Base-by-base conservation (phyloP, 805 yeast species). In the Yarrowia sp. region DNA sequence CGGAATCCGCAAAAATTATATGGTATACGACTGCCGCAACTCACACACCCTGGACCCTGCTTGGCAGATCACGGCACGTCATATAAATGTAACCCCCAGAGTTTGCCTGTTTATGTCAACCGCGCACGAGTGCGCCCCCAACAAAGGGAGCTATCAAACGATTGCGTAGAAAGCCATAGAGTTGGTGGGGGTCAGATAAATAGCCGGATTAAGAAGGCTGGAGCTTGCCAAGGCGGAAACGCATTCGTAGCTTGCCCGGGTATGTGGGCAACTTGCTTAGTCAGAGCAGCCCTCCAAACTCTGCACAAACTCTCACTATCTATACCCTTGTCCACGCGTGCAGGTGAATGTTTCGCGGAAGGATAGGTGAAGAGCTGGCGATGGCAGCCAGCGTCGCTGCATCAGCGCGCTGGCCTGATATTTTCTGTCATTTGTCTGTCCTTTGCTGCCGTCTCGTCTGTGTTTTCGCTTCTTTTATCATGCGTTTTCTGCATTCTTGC, bases 151-250 rank as follows among this genome's bases (percentile, higher is more conserved):
- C 33, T 27, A 27, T 29, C 16, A 18, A 12, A 2, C 18, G n/a
- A 13, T 4, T 12, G 31, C 21, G 22, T 19, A 4, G 24, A 27
- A 29, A 18, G 6, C 10, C 14, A 27, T 35, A 18, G 51, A 18
- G 51, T 44, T 44, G 51, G 51, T 44, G 51, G 51, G 51, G 51
- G 51, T 44, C 49, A 44, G n/a, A n/a, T n/a, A n/a, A n/a, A n/a
- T n/a, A n/a, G n/a, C n/a, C n/a, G n/a, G n/a, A n/a, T n/a, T n/a
- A n/a, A n/a, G n/a, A n/a, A n/a, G n/a, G n/a, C n/a, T n/a, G n/a
- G n/a, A n/a, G n/a, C n/a, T n/a, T n/a, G 49, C 49, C 49, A 12
- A 25, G 49, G 24, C 31, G 42, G 25, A 38, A 38, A 21, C 16
- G 25, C 42, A 27, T 9, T 27, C 12, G 8, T 13, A 6, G 25